These are phyloP conservation scores for Lentithecium fluviatile DNA, from an alignment of 495 filamentous ascomycete species.

Conservation along the genomic window DNA sequence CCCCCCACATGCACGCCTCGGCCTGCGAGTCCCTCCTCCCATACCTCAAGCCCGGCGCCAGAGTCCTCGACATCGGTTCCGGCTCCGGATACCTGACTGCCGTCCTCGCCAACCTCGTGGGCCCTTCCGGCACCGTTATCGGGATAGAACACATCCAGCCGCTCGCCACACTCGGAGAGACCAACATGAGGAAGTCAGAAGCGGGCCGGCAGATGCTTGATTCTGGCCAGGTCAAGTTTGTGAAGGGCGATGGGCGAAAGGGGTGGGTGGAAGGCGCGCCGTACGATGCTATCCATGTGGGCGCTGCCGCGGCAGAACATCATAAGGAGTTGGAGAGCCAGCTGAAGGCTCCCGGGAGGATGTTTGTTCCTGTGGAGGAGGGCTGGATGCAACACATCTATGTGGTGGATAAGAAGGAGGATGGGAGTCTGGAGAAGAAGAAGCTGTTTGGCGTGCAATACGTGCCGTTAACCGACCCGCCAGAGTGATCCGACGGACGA, in stretches of 20 bases:
- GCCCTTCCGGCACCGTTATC: slow-evolving; percentile 61
- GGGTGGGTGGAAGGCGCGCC: slow-evolving; percentile 60
- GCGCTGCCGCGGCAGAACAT: slow-evolving; percentile 75
- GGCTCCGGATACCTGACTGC: slow-evolving; percentile 92
- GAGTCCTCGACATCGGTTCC: slow-evolving; percentile 83
- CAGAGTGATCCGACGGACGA: slow-evolving; percentile 10
- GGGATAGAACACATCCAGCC: slow-evolving; percentile 87
- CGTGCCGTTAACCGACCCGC: slow-evolving; percentile 88
- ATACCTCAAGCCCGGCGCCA: slow-evolving; percentile 48
- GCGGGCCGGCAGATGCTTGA: slow-evolving; percentile 64
- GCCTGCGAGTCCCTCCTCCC: slow-evolving; percentile 54
- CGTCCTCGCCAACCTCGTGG: slow-evolving; percentile 79
- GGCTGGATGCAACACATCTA: slow-evolving; percentile 72
- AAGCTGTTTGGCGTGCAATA: slow-evolving; percentile 83
- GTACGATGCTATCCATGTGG: slow-evolving; percentile 94
- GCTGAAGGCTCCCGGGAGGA: slow-evolving; percentile 67
- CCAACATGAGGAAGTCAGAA: slow-evolving; percentile 71
- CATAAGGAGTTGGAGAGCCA: slow-evolving; percentile 75
- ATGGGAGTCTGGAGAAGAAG: slow-evolving; percentile 71
- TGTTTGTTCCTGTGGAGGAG: slow-evolving; percentile 68
- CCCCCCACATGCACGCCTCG: slow-evolving; percentile 95
- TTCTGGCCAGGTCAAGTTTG: slow-evolving; percentile 63
- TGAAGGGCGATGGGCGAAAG: slow-evolving; percentile 76
- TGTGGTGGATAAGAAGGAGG: slow-evolving; percentile 81
- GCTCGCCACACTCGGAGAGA: slow-evolving; percentile 67